Conservation (phyloP, 352 stramenopile species). For the Phytophthora sp. region DNA sequence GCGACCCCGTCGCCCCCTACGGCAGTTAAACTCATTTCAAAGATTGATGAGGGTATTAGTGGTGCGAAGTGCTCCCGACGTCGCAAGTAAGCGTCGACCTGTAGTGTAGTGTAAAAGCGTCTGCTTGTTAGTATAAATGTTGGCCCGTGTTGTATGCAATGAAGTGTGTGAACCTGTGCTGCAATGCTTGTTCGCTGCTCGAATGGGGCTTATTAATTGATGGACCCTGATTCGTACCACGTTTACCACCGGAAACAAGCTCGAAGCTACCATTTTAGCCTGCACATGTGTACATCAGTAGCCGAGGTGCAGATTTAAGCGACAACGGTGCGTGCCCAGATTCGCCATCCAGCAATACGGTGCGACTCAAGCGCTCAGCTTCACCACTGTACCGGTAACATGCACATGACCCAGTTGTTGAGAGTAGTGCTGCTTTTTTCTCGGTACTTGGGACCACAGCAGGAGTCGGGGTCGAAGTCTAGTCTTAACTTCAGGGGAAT, state of each 20-base stretch:
- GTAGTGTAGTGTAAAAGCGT: neutral
- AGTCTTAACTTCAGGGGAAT: neutral
- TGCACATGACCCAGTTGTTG: too few species aligned
- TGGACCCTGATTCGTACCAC: too few species aligned
- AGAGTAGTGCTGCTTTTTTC: neutral
- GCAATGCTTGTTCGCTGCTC: neutral
- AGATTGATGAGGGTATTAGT: slow-evolving; percentile 7
- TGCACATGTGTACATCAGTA: too few species aligned
- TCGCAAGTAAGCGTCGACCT: slow-evolving; percentile 20
- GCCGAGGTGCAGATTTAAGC: too few species aligned
- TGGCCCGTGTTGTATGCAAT: slow-evolving; percentile 11
- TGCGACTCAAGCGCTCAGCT: too few species aligned
- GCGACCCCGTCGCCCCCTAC: slow-evolving; percentile 13
- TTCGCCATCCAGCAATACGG: too few species aligned
- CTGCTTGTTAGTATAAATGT: slow-evolving; percentile 5
- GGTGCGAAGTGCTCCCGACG: slow-evolving; percentile 38
- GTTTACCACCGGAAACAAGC: too few species aligned
- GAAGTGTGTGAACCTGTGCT: neutral
- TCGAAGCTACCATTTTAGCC: too few species aligned
- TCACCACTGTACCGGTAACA: too few species aligned
- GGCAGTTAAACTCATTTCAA: slow-evolving; percentile 14
- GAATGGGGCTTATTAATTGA: neutral
- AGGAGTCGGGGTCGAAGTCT: slow-evolving; percentile 1
- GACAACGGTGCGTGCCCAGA: too few species aligned
- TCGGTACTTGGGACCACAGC: neutral